Base-by-base conservation (phyloP, 1,284 basidiomycete genomes). In the Microbotryum lychnidis-dioicae region DNA sequence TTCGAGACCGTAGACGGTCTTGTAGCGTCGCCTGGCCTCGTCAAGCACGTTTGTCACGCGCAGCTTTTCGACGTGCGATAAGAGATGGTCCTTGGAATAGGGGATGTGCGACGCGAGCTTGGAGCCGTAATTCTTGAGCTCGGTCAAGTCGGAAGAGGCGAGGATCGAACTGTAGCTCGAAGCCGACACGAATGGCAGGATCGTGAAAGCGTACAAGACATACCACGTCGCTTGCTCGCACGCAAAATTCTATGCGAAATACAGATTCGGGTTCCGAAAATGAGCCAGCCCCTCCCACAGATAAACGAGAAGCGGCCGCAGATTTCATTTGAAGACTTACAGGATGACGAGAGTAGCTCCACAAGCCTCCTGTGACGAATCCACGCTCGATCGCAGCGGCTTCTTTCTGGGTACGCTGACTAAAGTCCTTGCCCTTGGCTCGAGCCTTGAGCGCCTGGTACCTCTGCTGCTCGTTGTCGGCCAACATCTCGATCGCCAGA, bases 401-500 rank as follows among this genome's bases (percentile, higher is more conserved):
- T 29, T 70, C 70, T 18, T 54, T 1, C 81, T 83, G 83, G 83
- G 89, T 56, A 79, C 67, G 54, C 86, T 77, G 48, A 6, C 37
- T 18, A 80, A 61, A 7, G 8, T 12, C 8, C 37, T 77, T 27
- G 86, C 69, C 31, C 54, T 64, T 49, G 50, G 45, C 57, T 55
- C 33, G 59, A 64, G 63, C 64, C 44, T 58, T 66, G 21, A 50
- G 37, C 45, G 60, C 62, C 72, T 83, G 81, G 72, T 82, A 96
- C 4, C 84, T 82, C 75, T 84, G 92, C 73, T 97, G 93, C 73
- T 93, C 89, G 70, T 93, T 90, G 75, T 97, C 93, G 5, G 91
- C 83, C 1, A 81, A 82, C 75, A 89, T 90, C 73, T 97, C 91
- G 52, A 84, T 67, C 4, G 77, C 78, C 48, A 91, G 75, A 33